Base-by-base conservation (phyloP, 2,329 filamentous ascomycete genomes). In the Ophiobolus disseminans region DNA sequence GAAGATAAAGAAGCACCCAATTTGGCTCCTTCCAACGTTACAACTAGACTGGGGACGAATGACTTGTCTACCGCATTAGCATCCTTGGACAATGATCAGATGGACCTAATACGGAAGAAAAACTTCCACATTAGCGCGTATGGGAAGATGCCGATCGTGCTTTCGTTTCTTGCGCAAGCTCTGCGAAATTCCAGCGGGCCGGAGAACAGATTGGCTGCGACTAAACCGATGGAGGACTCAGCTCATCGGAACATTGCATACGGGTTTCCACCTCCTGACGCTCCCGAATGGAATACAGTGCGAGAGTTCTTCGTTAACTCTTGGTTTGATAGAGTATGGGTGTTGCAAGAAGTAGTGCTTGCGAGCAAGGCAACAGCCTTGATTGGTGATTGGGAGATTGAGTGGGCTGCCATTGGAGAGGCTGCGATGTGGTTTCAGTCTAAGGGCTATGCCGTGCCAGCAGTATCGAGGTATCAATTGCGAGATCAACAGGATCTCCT, bases 331-430 rank as follows among this genome's bases (percentile, higher is more conserved):
- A 30, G 38, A 32, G 38, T 41, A 9, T 41, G 38, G 38, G 38
- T 32, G 13, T 22, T 41, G 38, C 38, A 41, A 20, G 38, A 41
- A 16, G 38, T 16, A 30, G 38, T 41, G n/a, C 38, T 41, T 13
- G 22, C 38, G 23, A 41, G 25, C 17, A 41, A 1, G 31, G 38
- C 38, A 31, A 41, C 2, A 8, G 38, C 21, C 11, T n/a, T 42
- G 40, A 35, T 42, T 11, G 40, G 40, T 16, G 30, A 42, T 28
- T 42, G 40, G 30, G 40, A 42, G 19, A 25, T 42, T 14, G 40
- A 42, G 5, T 42, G 40, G 40, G 40, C 30, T n/a, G 30, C 40
- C 40, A 42, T 42, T 16, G 40, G 40, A 11, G 10, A 42, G 16
- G 40, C 40, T 0, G 40, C 40, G n/a, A 13, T 34, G 19, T 42